phyloP scores from a whole-genome alignment of 73 alveolate genomes.

The Blepharisma stoltei region DNA sequence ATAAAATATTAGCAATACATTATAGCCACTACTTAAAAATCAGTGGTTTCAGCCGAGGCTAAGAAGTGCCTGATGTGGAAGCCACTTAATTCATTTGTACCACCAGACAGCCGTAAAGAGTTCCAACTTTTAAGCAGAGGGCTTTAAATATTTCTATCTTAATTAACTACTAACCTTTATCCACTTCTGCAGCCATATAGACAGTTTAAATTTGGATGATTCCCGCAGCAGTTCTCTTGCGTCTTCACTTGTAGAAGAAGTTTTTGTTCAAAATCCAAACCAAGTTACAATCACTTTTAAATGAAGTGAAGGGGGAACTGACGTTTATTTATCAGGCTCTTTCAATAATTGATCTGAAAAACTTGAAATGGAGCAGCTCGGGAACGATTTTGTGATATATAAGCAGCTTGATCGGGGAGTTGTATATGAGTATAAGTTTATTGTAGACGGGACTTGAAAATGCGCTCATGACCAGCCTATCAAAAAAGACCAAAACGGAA shows the following conservation, averaged over 20 bases:
- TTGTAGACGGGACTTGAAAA: conserved; percentile 94
- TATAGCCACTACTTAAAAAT: no score
- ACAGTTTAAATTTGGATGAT: background rate
- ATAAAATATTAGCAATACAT: no score
- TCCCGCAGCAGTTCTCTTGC: conserved; percentile 23
- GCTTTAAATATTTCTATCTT: no score
- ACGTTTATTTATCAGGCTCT: conserved; percentile 68
- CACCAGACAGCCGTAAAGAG: no score
- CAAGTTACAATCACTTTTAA: conserved; percentile 51
- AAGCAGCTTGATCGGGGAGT: conserved; percentile 34
- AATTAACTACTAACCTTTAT: no score
- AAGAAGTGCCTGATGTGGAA: no score
- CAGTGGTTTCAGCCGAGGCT: no score
- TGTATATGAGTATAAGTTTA: conserved; percentile 87
- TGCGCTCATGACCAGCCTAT: conserved; percentile 95
- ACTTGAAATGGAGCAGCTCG: conserved; percentile 60
- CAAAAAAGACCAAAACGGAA: conserved; percentile 68
- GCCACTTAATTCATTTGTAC: no score
- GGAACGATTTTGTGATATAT: conserved; percentile 46
- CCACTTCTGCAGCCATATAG: no score
- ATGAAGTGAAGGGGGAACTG: conserved; percentile 80
- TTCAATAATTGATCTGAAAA: conserved; percentile 74
- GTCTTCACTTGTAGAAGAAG: conserved; percentile 5
- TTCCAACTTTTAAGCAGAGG: no score
- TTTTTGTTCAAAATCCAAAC: background rate